Conservation (phyloP, 2,329 filamentous ascomycete species). For the Daldinia eschscholtzii region DNA sequence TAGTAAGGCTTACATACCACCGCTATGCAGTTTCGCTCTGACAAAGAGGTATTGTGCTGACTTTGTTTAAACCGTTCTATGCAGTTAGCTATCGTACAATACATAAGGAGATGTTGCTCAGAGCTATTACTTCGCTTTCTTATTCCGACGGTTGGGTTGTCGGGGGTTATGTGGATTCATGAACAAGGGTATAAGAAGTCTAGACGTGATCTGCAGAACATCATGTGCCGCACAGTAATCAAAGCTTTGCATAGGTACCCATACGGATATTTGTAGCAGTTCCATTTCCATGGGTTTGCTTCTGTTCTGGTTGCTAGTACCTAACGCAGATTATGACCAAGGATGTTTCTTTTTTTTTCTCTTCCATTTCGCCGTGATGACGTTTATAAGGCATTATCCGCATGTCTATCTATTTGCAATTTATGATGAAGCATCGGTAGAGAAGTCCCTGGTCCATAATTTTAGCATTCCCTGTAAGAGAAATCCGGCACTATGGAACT, state of each 20-base stretch:
- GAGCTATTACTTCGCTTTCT: not conserved
- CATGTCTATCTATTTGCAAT: not conserved
- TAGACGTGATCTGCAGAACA: constrained; percentile 42
- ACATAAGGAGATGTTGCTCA: not conserved
- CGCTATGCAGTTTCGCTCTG: not conserved
- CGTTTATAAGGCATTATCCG: constrained; percentile 5
- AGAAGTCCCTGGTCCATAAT: constrained; percentile 12
- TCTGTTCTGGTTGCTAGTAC: constrained; percentile 26
- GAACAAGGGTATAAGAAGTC: constrained; percentile 33
- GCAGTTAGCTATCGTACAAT: too few species aligned
- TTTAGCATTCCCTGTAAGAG: constrained; percentile 10
- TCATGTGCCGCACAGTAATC: constrained; percentile 37
- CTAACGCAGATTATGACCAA: constrained; percentile 34
- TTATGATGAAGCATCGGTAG: constrained; percentile 12
- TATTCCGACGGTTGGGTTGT: not conserved
- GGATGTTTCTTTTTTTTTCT: constrained; percentile 20
- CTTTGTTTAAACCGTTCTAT: not conserved
- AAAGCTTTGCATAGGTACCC: constrained; percentile 13
- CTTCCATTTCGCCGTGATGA: constrained; percentile 29
- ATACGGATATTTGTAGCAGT: not conserved
- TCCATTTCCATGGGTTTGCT: constrained; percentile 16
- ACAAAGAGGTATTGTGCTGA: not conserved
- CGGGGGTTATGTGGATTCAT: constrained; percentile 23
- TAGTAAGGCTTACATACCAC: not conserved
- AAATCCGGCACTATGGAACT: constrained; percentile 3